Evolutionary conservation across 257 asterid genomes (phyloP).

Genomic region (Nicotiana paniculata): DNA sequence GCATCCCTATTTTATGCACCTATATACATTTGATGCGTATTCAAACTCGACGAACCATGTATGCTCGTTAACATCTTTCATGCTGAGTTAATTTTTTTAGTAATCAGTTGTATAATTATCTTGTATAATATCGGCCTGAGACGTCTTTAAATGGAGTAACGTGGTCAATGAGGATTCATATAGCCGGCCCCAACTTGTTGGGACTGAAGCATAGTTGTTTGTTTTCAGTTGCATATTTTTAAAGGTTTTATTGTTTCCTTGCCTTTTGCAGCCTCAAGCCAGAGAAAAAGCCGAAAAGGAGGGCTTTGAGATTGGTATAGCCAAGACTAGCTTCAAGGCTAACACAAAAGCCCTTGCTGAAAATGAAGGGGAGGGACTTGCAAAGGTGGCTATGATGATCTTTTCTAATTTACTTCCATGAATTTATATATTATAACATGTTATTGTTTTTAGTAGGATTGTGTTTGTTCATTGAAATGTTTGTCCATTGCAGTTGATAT

Average conservation of each 20-base stretch:
- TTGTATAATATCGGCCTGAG: too few species aligned
- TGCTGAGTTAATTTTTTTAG: slow-evolving; percentile 4
- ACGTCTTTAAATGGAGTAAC: too few species aligned
- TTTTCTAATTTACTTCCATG: not conserved
- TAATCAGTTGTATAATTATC: not conserved
- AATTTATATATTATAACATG: not conserved
- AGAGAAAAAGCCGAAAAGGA: slow-evolving; percentile 84
- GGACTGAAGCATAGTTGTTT: too few species aligned
- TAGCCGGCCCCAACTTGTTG: too few species aligned
- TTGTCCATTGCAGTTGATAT: slow-evolving; percentile 56
- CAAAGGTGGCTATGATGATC: slow-evolving; percentile 49
- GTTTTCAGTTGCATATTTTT: not conserved
- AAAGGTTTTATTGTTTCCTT: slow-evolving; percentile 11
- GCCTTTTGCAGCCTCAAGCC: slow-evolving; percentile 75
- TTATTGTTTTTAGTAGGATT: not conserved
- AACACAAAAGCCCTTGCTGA: slow-evolving; percentile 95
- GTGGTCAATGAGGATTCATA: too few species aligned
- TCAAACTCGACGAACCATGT: not conserved
- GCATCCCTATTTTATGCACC: not conserved
- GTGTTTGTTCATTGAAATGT: not conserved
- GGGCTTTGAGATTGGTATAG: slow-evolving; percentile 77
- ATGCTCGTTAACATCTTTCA: not conserved
- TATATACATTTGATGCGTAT: not conserved
- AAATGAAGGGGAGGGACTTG: slow-evolving; percentile 92
- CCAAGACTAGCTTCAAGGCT: slow-evolving; percentile 91